These are phyloP conservation scores for Maudiozyma humilis DNA, from an alignment of 1,139 yeast species.

Conservation along the genomic window DNA sequence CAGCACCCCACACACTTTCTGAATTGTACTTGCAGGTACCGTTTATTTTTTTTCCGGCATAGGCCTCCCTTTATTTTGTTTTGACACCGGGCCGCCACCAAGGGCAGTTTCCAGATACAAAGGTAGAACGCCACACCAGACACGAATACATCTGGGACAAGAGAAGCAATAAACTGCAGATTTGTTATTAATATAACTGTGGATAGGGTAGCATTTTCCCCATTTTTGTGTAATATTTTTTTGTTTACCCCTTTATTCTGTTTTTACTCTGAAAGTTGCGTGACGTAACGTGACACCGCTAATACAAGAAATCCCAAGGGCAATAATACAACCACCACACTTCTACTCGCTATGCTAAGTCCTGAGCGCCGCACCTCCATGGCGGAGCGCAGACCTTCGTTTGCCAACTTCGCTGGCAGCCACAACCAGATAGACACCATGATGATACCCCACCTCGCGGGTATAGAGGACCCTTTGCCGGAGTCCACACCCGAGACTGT, in stretches of 20 bases:
- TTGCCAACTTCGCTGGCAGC: slow-evolving; percentile 22
- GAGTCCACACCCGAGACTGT: slow-evolving; percentile 51
- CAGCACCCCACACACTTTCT: no score
- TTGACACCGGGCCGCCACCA: background rate
- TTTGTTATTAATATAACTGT: no score
- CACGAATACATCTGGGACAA: no score
- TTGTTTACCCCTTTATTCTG: background rate
- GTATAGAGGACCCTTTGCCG: slow-evolving; percentile 59
- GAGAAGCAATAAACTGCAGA: no score
- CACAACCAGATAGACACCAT: slow-evolving; percentile 47
- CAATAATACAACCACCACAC: background rate
- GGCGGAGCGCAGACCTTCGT: slow-evolving; percentile 54
- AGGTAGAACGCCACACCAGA: no score
- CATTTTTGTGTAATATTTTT: no score
- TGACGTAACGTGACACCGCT: background rate
- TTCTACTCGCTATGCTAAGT: slow-evolving; percentile 18
- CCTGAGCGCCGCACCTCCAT: slow-evolving; percentile 50
- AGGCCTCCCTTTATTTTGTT: background rate
- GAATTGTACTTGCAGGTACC: background rate
- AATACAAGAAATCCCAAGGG: no score
- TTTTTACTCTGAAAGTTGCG: background rate
- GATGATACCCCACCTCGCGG: slow-evolving; percentile 74
- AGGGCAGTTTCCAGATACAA: background rate
- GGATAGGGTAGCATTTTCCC: no score
- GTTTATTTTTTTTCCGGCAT: background rate